Base-by-base conservation (phyloP, 805 yeast species). In the Candida krabiensis region DNA sequence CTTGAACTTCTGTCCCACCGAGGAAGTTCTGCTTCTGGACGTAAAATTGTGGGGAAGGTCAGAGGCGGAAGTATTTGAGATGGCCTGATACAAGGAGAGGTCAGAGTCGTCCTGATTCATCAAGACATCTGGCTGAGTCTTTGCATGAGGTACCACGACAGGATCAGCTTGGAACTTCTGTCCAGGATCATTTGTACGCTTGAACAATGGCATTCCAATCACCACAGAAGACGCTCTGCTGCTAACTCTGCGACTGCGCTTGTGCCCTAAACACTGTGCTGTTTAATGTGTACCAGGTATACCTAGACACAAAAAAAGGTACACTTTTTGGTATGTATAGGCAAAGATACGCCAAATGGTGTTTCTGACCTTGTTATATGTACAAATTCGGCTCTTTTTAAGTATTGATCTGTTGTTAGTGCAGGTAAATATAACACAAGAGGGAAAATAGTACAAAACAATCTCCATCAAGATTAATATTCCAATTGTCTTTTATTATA, bases 1-100 rank as follows among this genome's bases (percentile, higher is more conserved):
- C 43, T 59, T 60, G 28, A 62, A 56, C 37, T 55, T 52, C 25
- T 53, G 56, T 9, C 63, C 50, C 39, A 61, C 50, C 4, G 67
- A 61, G 3, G 54, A 35, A 19, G 49, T 33, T 28, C 61, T 49
- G 16, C 52, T 42, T 28, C 66, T 40, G n/a, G 46, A 29, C 8
- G 35, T 33, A 8, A 46, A 9, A 12, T 42, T 29, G 15, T 41
- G 44, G 1, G 51, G 33, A 5, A 40, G 9, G 4, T 55, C 60
- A 1, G 48, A 28, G 17, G 40, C 39, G 1, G 60, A 46, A 4
- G 54, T 41, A 13, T 46, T 39, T 4, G 60, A 52, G 11, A 50
- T 28, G 4, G 57, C 31, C 12, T 48, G 47, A 29, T 51, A 52
- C 4, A 55, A 32, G 5, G 60, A 52, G 31, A 38, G 44, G 33